Base-by-base conservation (phyloP, 75 land plant genomes). In the Azolla pinnata region DNA sequence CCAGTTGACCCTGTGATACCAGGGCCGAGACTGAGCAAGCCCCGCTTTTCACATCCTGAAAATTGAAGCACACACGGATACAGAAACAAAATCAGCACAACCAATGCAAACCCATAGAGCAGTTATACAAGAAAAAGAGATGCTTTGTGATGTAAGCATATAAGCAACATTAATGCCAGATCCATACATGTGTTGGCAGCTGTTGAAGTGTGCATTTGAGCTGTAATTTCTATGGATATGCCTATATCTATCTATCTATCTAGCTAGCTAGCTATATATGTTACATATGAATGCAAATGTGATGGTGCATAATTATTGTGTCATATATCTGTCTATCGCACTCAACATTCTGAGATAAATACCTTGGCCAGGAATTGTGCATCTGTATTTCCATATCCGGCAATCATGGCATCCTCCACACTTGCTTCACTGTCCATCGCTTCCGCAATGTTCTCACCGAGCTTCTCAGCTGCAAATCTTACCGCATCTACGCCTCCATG, bases 401-500 rank as follows among this genome's bases (percentile, higher is more conserved):
- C 34, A 40, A 57, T 76, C 16, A 84, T 77, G 2, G 83, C 89
- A n/a, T 75, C 72, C 45, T 66, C 77, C 17, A 75, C 31, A 9
- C 29, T 17, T 5, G 59, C 16, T 16, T 56, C 33, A 20, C 33
- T 67, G 4, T 74, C 71, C 7, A 33, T 60, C 23, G 75, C 85
- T 4, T 57, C 62, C 1, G 75, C 2, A 24, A 88, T 74, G 34
- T 76, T 65, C 31, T 71, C 67, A 2, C 49, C 68, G 25, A 88
- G 52, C 55, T 85, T 84, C 29, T 72, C 55, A 0, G 93, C 80
- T 1, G 77, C 83, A 56, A 81, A 88, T 63, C 82, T 81, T 9
- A 89, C 80, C 29, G 93, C 93, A 61, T 70, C 63, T 4, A 58
- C 24, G 14, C 93, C 93, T 17, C 93, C 85, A 70, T 88, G 93